A percentile compares a stretch with the other conserved stretches of the same genome.
Evolutionary conservation across 2,329 filamentous ascomycete species (phyloP).

Genomic region (Exophiala sp.): DNA sequence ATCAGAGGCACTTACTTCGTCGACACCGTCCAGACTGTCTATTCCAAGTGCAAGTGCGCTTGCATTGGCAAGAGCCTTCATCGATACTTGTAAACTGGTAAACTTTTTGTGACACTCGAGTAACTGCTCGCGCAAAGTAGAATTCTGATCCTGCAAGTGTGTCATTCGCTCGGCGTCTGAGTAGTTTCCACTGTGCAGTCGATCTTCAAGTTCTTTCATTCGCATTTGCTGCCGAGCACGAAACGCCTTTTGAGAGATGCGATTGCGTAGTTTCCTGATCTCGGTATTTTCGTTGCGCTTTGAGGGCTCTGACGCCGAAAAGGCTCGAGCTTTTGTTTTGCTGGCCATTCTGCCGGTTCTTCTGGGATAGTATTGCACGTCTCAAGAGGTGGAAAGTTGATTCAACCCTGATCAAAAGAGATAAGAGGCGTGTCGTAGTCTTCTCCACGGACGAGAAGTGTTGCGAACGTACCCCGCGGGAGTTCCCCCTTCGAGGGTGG

Average conservation of each 20-base stretch:
- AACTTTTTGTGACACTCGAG: conserved; percentile 16
- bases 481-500: too few species aligned
- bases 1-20: conserved; percentile 3
- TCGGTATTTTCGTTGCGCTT: too few species aligned
- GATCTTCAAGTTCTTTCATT: conserved; percentile 17
- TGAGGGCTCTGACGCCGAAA: background rate
- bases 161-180: conserved; percentile 11
- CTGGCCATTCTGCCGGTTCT: too few species aligned
- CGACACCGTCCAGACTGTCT: background rate
- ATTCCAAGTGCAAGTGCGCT: conserved; percentile 12
- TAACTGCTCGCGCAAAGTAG: conserved; percentile 1
- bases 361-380: too few species aligned
- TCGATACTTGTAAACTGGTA: conserved; percentile 12
- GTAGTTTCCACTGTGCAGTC: background rate
- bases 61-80: conserved; percentile 7
- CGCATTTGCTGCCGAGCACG: conserved; percentile 13
- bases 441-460: too few species aligned
- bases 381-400: too few species aligned
- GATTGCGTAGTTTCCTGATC: conserved; percentile 12
- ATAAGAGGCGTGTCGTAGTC: too few species aligned
- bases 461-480: too few species aligned
- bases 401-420: too few species aligned
- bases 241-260: conserved; percentile 17
- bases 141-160: conserved; percentile 8
- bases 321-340: too few species aligned